Evolutionary conservation across 2,329 filamentous ascomycete species (phyloP), one percentile per base, ranked within the genome.

Genomic region (Ascosphaera apis): DNA sequence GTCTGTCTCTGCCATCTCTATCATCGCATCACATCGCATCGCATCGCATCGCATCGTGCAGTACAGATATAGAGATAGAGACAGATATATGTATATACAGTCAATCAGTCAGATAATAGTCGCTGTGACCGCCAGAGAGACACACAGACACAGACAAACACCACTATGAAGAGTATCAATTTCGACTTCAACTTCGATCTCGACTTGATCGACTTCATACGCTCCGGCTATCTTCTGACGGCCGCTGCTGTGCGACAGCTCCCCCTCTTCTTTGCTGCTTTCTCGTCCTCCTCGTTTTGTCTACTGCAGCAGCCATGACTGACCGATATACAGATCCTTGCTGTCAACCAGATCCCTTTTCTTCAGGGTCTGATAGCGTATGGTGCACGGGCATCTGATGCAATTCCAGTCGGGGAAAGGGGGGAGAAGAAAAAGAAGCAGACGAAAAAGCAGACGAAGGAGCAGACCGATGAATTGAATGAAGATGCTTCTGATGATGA

Each of bases 321-420:
- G 37, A 34, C 34, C 8, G 31, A 15, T 33, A n/a, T 38, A 19
- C 46, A 61, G 51, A 56, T 69, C 23, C 48, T 73, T 36, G 48
- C 62, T 34, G 54, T 68, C 40, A 62, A 61, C 48, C 51, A 57
- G 41, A 51, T 66, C 31, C 62, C 66, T 39, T 49, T 59, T 31
- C 53, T 74, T 34, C 60, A 59, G 43, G 44, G 69, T 36, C 73
- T 74, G 49, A 56, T 75, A 35, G 54, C 61, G 34, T 76, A 76
- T 49, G 71, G 71, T 37, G 61, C 69, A 37, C 65, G 69, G 47
- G 55, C 63, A 13, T 51, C 45, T 33, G 42, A 47, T 23, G 40
- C 37, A 41, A 42, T 38, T 35, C 40, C 31, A 38, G 38, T 31
- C 40, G 39, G 15, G 38, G 40, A 27, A 38, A 40, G 17, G 35